Conservation (phyloP, 1,139 yeast species). For the Candida tropicalis region DNA sequence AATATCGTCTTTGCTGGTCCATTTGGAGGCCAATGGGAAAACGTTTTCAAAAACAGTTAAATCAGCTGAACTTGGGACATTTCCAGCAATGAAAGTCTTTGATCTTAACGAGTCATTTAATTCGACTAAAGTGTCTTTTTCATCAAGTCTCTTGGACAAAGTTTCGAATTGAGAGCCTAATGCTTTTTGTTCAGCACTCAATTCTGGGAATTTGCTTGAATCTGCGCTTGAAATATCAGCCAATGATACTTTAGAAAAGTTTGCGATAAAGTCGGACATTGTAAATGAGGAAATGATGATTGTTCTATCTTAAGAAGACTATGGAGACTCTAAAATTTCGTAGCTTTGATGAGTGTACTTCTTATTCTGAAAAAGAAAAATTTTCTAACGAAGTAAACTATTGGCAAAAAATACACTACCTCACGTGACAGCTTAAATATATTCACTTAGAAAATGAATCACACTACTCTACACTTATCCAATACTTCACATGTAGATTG, state of each 20-base stretch:
- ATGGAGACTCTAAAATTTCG: conserved; percentile 2
- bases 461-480: no score
- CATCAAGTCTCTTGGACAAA: conserved; percentile 58
- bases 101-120: conserved; percentile 72
- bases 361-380: not conserved
- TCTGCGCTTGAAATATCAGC: conserved; percentile 22
- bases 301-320: not conserved
- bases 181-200: conserved; percentile 62
- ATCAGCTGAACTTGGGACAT: conserved; percentile 66
- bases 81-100: conserved; percentile 71
- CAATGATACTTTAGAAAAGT: conserved; percentile 44
- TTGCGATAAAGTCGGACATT: conserved; percentile 47
- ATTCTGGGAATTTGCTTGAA: conserved; percentile 35
- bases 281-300: conserved; percentile 6
- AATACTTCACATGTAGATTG: no score
- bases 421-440: conserved; percentile 1
- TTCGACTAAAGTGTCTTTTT: conserved; percentile 56
- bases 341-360: conserved; percentile 1
- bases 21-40: conserved; percentile 57
- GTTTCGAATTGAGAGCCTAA: conserved; percentile 80
- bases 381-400: not conserved
- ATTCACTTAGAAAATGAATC: no score
- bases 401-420: not conserved
- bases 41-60: conserved; percentile 66
- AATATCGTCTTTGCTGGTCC: conserved; percentile 57